Evolutionary conservation across 2,329 filamentous ascomycete genomes (phyloP), one percentile per base, ranked within the genome.

Genomic region (Colletotrichum truncatum): DNA sequence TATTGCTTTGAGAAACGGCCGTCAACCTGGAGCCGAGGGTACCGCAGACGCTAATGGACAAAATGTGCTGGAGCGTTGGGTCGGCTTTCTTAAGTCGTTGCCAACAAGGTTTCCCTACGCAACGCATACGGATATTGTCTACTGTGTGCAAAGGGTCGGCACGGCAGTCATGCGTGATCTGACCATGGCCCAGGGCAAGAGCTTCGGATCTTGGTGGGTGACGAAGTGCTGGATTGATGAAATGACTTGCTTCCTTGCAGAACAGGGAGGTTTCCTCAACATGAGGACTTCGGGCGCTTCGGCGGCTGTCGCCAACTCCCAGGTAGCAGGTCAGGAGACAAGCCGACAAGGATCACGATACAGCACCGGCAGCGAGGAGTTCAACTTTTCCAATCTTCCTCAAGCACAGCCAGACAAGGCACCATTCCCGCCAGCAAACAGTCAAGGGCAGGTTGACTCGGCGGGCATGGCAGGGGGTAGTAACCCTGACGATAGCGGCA

Each of bases 221-320:
- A 94, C 94, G 4, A 97, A 98, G 76, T 94, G 95, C 63, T 98
- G 95, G 85, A 87, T 98, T 55, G 94, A 98, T 73, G 95, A 98
- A 80, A 97, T 97, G 93, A 89, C 94, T 52, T 86, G 91, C 62
- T 98, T 97, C 85, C 84, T 97, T 70, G 93, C 93, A 1, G 93
- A 97, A 72, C 90, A 94, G 71, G 95, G 94, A 53, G 95, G 95
- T 0, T 98, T 98, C 74, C 89, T 98, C 82, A 84, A 85, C 69
- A 85, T 85, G 64, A 86, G 81, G 68, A 78, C 78, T 7, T 78
- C 77, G 4, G 77, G 77, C 10, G 72, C 73, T 7, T 68, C 72
- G 11, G 71, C 73, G 7, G 70, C 73, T 4, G 67, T 65, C 18
- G 66, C 73, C 14, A 78, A 79, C 55, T 74, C 74, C n/a, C 77